These are phyloP conservation scores for Pichia sp. DNA, from an alignment of 1,139 yeast species.

Conservation along the genomic window DNA sequence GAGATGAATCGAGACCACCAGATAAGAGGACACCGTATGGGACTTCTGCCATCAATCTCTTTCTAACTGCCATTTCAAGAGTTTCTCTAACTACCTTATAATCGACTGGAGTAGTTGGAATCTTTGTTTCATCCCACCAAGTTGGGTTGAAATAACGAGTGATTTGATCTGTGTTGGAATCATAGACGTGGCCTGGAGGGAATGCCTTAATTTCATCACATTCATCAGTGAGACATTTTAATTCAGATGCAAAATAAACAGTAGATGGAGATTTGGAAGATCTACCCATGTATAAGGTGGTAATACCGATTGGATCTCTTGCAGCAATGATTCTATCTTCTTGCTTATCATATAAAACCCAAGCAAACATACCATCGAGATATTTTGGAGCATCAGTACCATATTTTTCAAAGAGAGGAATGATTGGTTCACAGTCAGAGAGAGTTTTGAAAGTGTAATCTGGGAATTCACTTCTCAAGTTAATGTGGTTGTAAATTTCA, in stretches of 20 bases:
- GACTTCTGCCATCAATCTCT: constrained; percentile 98
- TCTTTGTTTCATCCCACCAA: constrained; percentile 82
- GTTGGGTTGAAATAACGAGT: constrained; percentile 85
- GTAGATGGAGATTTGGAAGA: constrained; percentile 63
- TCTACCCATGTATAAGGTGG: constrained; percentile 93
- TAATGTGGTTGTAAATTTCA: constrained; percentile 95
- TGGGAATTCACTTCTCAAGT: constrained; percentile 65
- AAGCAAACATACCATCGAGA: constrained; percentile 98
- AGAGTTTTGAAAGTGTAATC: constrained; percentile 78
- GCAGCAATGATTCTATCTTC: constrained; percentile 91
- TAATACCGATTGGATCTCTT: constrained; percentile 96
- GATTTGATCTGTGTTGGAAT: constrained; percentile 77
- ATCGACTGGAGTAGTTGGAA: constrained; percentile 74
- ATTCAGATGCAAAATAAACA: constrained; percentile 86
- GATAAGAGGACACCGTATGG: constrained; percentile 96
- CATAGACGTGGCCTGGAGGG: constrained; percentile 99
- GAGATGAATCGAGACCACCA: constrained; percentile 94
- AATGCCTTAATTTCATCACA: constrained; percentile 89
- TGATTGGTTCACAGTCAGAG: constrained; percentile 95
- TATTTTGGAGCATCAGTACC: constrained; percentile 86
- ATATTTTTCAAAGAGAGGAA: constrained; percentile 82
- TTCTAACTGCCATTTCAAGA: constrained; percentile 92
- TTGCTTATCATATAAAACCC: constrained; percentile 78
- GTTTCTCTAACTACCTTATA: constrained; percentile 64
- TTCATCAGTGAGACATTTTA: constrained; percentile 88